Evolutionary conservation across 352 stramenopile genomes (phyloP), one percentile per base, ranked within the genome.

Genomic region (Phytophthora cajani): DNA sequence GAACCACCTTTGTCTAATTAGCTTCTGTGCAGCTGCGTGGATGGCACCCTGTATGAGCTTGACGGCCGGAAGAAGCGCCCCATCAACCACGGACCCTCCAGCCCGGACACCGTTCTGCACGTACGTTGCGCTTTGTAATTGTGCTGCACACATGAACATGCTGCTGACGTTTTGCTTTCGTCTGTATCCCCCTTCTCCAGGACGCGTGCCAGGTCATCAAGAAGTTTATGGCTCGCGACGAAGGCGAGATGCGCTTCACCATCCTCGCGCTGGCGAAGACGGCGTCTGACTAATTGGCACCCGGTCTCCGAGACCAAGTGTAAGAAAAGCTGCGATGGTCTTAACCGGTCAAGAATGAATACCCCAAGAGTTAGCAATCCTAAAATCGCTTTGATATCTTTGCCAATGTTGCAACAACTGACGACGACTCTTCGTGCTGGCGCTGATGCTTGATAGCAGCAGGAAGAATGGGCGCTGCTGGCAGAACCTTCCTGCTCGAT

Each of bases 51-150:
- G 62, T 99, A 98, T 74, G 97, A 99, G 74, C 85, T 99, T 46
- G 97, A 99, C 77, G 97, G 97, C 23, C 88, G 97, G 12, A 99
- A 99, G 78, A 87, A 94, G 57, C 95, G 85, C 36, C 95, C 97
- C 1, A 96, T 99, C 62, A 96, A 97, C 69, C 97, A 99, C 68
- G 97, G 96, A 44, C 69, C 81, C 2, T 98, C 93, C 9, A 97
- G 82, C 19, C 75, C 84, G 30, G 80, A 89, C 8, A 96, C 91
- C 5, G 67, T 99, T 52, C 81, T 99, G 27, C 79, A 88, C 75
- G 87, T 94, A 54, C 17, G 38, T 32, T 23, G 59, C n/a, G 0
- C 25, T 30, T 30, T 30, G 27, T 50, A 5, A 21, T 57, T 50
- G n/a, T 25, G 44, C 6, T 23, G 3, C n/a, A 51, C 44, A 17